Evolutionary conservation across 345 rosid species (phyloP), one percentile per base, ranked within the genome.

Genomic region (Angophora floribunda): DNA sequence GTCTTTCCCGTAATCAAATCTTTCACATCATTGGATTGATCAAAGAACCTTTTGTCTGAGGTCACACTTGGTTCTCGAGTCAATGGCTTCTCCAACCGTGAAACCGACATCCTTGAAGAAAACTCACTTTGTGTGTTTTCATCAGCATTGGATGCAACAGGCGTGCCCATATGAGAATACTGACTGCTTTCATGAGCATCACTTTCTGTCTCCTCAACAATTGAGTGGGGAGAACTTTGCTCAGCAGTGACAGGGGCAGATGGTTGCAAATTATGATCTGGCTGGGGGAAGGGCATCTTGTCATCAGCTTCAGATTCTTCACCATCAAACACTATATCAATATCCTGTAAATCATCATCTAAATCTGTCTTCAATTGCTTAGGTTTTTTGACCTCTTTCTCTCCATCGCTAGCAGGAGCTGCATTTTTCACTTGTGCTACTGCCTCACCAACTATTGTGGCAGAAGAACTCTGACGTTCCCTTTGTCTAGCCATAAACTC

Each of bases 401-500:
- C 95, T 85, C 91, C 89, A 82, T 90, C 94, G 90, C 67, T 90
- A 5, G 28, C 45, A 9, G 94, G 88, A 94, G 94, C 91, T 84
- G 93, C 90, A 88, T 87, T 93, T 93, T 93, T 95, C 89, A 93
- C 92, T 86, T 90, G 96, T 45, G 89, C 55, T 26, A 93, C 92
- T 79, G 96, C 90, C 93, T 97, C 99, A 85, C 95, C 96, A 91
- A 92, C 98, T 45, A 94, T 93, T 75, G 96, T 89, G 70, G 93
- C 91, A 70, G 90, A 82, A 84, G 96, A 92, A 91, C 93, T 97
- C 94, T 94, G 98, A 80, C 98, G 96, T 90, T 96, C 99, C 92
- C 97, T 97, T 89, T 98, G 96, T 88, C 99, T 94, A 86, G 99
- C 99, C 97, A 96, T 96, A 91, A 96, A 98, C 93, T 98, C 99